phyloP scores from a whole-genome alignment of 1,284 basidiomycete genomes.

The Lignosus rhinocerotis region DNA sequence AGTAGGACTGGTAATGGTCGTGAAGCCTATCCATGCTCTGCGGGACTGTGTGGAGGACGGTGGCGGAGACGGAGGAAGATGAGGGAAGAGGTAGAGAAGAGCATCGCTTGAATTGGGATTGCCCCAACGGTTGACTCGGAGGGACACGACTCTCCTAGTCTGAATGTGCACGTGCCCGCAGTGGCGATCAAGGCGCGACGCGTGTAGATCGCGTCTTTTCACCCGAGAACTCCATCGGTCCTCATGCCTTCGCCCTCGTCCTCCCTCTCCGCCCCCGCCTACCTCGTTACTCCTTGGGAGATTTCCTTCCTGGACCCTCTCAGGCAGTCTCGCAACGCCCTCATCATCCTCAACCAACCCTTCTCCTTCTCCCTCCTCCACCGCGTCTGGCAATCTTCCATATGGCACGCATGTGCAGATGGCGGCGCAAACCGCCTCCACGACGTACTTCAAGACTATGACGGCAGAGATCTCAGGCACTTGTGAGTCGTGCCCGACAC shows the following conservation, averaged over 20 bases:
- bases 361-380: constrained; percentile 66
- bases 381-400: constrained; percentile 68
- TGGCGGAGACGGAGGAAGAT: neutral
- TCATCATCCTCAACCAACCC: constrained; percentile 90
- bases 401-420: constrained; percentile 83
- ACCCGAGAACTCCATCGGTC: neutral
- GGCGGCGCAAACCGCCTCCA: constrained; percentile 91
- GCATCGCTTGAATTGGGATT: constrained; percentile 3
- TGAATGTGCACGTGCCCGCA: constrained; percentile 19
- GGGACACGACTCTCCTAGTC: constrained; percentile 15
- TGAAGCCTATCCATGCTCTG: constrained; percentile 34
- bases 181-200: constrained; percentile 5
- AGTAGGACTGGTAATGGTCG: constrained; percentile 40
- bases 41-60: neutral
- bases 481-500: constrained; percentile 30
- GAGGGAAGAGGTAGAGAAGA: constrained; percentile 8
- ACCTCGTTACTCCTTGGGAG: constrained; percentile 23
- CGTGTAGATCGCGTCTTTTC: neutral
- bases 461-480: constrained; percentile 29
- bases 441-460: constrained; percentile 49
- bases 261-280: constrained; percentile 2
- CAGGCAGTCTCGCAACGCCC: constrained; percentile 39
- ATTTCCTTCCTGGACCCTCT: constrained; percentile 40
- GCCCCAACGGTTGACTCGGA: constrained; percentile 13
- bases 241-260: neutral